Percentiles rank a stretch among this genome's conserved stretches.
Evolutionary conservation across 208 protist genomes (phyloP).

Genomic region (Leishmania mexicana): DNA sequence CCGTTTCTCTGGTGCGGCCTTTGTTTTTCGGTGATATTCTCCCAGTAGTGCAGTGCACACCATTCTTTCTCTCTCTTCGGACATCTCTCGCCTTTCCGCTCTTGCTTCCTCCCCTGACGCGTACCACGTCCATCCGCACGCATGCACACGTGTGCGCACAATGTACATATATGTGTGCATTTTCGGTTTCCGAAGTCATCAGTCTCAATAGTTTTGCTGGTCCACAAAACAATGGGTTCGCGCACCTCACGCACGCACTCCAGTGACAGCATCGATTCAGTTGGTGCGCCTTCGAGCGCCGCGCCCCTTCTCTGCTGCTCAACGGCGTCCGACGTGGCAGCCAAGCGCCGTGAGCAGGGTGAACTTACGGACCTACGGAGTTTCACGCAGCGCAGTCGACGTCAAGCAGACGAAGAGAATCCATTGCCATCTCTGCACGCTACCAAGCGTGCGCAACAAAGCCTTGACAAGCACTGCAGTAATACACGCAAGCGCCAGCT

Average conservation of each 20-base stretch:
- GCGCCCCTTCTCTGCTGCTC: slow-evolving; percentile 2
- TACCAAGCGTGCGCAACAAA: background rate
- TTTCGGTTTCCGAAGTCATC: background rate
- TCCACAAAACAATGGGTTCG: background rate
- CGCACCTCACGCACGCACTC: background rate
- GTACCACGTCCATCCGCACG: background rate
- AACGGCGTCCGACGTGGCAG: background rate
- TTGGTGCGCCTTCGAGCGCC: background rate
- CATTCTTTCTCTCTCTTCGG: background rate
- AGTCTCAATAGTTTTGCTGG: background rate
- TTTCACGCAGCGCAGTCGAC: background rate
- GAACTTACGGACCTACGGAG: background rate
- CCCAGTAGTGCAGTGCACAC: background rate
- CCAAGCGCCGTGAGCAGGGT: background rate
- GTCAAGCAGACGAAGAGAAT: background rate
- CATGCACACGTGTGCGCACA: background rate
- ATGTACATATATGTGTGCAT: background rate
- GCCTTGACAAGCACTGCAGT: background rate
- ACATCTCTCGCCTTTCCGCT: background rate
- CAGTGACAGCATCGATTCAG: background rate
- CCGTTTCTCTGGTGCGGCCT: background rate
- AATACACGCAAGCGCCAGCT: background rate
- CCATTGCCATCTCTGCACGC: background rate
- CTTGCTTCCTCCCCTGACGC: background rate
- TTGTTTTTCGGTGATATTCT: background rate